Evolutionary conservation across 2,329 filamentous ascomycete genomes (phyloP).

Genomic region (Xylariales sp.): DNA sequence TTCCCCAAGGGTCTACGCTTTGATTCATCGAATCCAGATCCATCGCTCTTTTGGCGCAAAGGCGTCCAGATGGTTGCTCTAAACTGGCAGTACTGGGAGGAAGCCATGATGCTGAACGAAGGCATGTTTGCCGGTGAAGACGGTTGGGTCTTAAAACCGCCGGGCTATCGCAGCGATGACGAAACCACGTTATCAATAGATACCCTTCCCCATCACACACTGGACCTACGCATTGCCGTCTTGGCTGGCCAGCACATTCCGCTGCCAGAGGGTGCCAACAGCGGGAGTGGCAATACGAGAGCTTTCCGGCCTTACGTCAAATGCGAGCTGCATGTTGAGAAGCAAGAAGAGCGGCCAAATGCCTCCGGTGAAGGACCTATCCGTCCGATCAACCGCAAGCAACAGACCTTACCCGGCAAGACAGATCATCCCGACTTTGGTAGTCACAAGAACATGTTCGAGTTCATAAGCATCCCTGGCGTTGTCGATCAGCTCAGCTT

Average conservation of each 20-base stretch:
- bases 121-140: constrained; percentile 89
- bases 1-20: constrained; percentile 79
- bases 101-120: constrained; percentile 93
- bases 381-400: constrained; percentile 53
- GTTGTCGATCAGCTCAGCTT: constrained; percentile 70
- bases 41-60: constrained; percentile 83
- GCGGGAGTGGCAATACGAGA: constrained; percentile 38
- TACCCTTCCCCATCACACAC: constrained; percentile 42
- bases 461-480: constrained; percentile 53
- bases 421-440: constrained; percentile 64
- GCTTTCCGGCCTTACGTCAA: constrained; percentile 70
- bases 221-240: constrained; percentile 69
- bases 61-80: constrained; percentile 97
- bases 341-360: constrained; percentile 31
- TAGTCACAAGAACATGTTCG: constrained; percentile 43
- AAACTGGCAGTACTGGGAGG: constrained; percentile 95
- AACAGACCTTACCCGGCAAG: constrained; percentile 48
- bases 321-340: constrained; percentile 78
- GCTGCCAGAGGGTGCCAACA: constrained; percentile 44
- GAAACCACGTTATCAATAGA: constrained; percentile 35
- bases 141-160: constrained; percentile 84
- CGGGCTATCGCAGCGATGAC: constrained; percentile 59
- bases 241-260: constrained; percentile 74
- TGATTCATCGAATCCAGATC: constrained; percentile 91
- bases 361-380: constrained; percentile 32